Evolutionary conservation across 176 grass and related monocot genomes (phyloP), one percentile per base, ranked within the genome.

Genomic region (Elymus sibiricus): DNA sequence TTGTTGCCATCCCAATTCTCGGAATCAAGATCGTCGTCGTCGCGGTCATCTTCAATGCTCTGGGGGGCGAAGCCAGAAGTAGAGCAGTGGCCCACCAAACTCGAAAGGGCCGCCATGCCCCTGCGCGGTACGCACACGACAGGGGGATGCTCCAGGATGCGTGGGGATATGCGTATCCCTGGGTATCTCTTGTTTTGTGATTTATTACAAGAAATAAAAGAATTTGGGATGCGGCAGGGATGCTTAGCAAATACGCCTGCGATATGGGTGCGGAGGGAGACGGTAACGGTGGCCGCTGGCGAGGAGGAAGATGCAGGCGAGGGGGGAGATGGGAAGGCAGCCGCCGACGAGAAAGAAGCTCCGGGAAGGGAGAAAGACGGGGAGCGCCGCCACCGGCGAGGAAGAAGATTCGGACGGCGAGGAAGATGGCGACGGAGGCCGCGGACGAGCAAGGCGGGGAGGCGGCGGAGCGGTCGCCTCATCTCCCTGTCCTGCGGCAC

Each of bases 1-100:
- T 85, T 74, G 1, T 85, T 55, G 69, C 22, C 40, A 49, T 89
- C 87, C 85, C 85, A 90, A 40, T 88, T 87, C 76, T 85, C 77
- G 22, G 68, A 35, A 79, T 65, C 29, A 47, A 83, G 69, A 56
- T 97, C 80, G 2, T 34, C 59, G 1, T 62, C 32, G 1, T 66
- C 53, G 6, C 47, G 47, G 47, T 82, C 81, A 1, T 83, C 76
- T n/a, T 64, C 69, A 22, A 38, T 80, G 71, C 64, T 58, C 37
- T 14, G 70, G 37, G 80, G 79, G 8, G 11, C 11, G 14, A 39
- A 85, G 70, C 25, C 47, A 79, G 79, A 81, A 66, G 74, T 49
- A 67, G 67, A 79, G 74, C 73, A 39, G 3, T 72, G 46, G 56
- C 44, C 47, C 40, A 79, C 63, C 47, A 51, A 7, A 51, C 47